Percentiles rank a stretch among this genome's conserved stretches.
Evolutionary conservation across 2,329 filamentous ascomycete genomes (phyloP).

Genomic region (Sarocladiaceae sp.): DNA sequence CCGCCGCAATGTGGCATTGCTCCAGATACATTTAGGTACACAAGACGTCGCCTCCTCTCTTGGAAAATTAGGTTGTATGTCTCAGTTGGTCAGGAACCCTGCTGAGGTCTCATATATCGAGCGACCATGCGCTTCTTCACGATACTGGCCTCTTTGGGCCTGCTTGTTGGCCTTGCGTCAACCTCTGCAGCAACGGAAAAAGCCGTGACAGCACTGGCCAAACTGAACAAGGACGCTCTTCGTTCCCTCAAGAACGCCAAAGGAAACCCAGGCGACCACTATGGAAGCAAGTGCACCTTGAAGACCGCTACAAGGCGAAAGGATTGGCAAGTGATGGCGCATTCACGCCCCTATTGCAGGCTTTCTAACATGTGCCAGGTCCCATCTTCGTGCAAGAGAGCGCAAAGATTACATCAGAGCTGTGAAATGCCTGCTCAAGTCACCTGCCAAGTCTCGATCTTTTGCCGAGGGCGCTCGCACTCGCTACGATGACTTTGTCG

Average conservation of each 20-base stretch:
- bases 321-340: conserved; percentile 1
- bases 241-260: background rate
- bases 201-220: too few relatives aligned
- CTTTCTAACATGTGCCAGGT: background rate
- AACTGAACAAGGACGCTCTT: conserved; percentile 1
- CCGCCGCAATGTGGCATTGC: too few relatives aligned
- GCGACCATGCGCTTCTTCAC: background rate
- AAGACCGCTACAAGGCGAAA: conserved; percentile 1
- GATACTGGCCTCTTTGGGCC: too few relatives aligned
- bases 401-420: conserved; percentile 19
- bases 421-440: conserved; percentile 18
- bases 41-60: too few relatives aligned
- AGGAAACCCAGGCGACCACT: too few relatives aligned
- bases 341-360: background rate
- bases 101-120: too few relatives aligned
- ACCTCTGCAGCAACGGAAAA: too few relatives aligned
- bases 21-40: too few relatives aligned
- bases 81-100: too few relatives aligned
- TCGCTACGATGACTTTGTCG: conserved; percentile 26
- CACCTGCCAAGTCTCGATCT: conserved; percentile 16
- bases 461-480: conserved; percentile 19
- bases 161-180: too few relatives aligned
- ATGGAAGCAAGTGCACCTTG: background rate
- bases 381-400: background rate
- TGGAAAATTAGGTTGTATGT: too few relatives aligned